phyloP scores from a whole-genome alignment of 192 early-diverging fungal genomes.

The Podila epigama region DNA sequence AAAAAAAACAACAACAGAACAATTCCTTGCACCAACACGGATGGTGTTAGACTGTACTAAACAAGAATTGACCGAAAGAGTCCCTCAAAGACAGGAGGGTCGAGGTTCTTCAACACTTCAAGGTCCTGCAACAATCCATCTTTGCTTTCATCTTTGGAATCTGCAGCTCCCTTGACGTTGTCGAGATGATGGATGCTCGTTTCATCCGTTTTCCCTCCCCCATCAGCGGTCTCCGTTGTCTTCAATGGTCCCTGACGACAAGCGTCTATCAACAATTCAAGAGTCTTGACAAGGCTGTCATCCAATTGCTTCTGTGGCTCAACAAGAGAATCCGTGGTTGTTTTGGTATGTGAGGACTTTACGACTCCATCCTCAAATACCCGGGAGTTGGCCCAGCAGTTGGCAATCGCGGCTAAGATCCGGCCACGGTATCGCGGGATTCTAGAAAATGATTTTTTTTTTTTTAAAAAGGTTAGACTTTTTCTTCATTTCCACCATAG shows the following conservation, averaged over 20 bases:
- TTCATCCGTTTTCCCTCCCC: neutral
- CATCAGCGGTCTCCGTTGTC: too few relatives aligned
- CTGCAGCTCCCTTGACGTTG: neutral
- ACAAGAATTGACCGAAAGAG: constrained; percentile 8
- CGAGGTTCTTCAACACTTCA: constrained; percentile 4
- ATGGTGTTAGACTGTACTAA: too few relatives aligned
- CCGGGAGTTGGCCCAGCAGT: constrained; percentile 47
- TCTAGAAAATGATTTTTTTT: neutral
- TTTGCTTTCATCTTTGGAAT: neutral
- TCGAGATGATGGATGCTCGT: neutral
- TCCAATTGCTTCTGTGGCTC: constrained; percentile 16
- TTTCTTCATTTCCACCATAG: too few relatives aligned
- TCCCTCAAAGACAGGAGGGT: constrained; percentile 17
- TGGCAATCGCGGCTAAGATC: constrained; percentile 23
- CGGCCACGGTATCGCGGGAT: constrained; percentile 24
- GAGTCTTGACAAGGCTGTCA: constrained; percentile 3
- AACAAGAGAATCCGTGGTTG: too few relatives aligned
- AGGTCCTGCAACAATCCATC: constrained; percentile 21
- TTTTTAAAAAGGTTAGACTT: neutral
- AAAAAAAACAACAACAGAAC: neutral
- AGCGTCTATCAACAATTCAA: constrained; percentile 12
- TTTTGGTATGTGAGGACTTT: too few relatives aligned
- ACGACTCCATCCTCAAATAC: too few relatives aligned
- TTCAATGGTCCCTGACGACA: too few relatives aligned
- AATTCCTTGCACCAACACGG: neutral